Evolutionary conservation across 306 rosid species (phyloP).

Genomic region (Sicyos baderoa): DNA sequence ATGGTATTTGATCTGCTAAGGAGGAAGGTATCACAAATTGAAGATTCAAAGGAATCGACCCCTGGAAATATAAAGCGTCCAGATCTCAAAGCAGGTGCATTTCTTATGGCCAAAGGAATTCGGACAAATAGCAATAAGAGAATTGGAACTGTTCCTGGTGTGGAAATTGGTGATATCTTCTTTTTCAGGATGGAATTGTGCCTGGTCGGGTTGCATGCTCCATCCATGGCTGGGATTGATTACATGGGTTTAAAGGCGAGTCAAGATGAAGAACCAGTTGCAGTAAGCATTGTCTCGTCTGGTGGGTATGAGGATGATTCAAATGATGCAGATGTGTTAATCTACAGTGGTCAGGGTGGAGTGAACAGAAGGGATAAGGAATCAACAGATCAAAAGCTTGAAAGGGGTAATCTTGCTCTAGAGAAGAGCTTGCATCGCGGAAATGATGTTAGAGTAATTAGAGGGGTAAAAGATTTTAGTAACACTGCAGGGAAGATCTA

Average conservation of each 20-base stretch:
- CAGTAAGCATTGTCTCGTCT: conserved; percentile 87
- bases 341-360: conserved; percentile 96
- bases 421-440: conserved; percentile 70
- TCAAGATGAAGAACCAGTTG: conserved; percentile 73
- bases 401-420: conserved; percentile 94
- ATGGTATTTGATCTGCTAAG: conserved; percentile 52
- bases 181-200: conserved; percentile 78
- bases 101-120: conserved; percentile 69
- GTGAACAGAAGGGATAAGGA: conserved; percentile 46
- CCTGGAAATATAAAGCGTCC: conserved; percentile 63
- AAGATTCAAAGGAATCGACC: conserved; percentile 40
- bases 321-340: conserved; percentile 62
- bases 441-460: conserved; percentile 71
- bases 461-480: conserved; percentile 53
- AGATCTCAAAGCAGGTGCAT: conserved; percentile 59
- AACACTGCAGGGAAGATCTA: conserved; percentile 67
- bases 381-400: conserved; percentile 82
- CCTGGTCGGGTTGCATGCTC: conserved; percentile 72
- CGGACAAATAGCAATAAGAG: conserved; percentile 55
- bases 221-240: conserved; percentile 93
- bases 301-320: conserved; percentile 81
- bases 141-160: conserved; percentile 72
- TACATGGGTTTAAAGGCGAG: conserved; percentile 52
- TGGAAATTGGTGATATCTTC: conserved; percentile 84
- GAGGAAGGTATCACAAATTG: conserved; percentile 58